Conservation (phyloP, 2,329 filamentous ascomycete species). For the Xylariaceae sp. region DNA sequence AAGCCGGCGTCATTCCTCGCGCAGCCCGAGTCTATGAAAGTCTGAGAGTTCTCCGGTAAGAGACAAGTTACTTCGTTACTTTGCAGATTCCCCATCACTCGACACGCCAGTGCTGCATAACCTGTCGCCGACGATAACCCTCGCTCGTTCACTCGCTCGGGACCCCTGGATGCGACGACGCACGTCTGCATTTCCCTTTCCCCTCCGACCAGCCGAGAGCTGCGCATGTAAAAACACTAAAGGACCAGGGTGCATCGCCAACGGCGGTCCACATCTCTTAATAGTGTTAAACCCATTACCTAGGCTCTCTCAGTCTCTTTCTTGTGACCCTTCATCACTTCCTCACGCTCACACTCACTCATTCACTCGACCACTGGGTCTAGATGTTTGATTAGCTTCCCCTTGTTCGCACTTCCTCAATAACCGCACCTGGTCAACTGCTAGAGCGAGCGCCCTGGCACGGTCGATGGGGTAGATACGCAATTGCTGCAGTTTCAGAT, state of each 20-base stretch:
- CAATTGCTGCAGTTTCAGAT: constrained; percentile 7
- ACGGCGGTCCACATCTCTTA: not conserved
- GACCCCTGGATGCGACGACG: constrained; percentile 10
- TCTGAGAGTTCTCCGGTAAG: no score
- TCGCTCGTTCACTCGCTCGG: constrained; percentile 10
- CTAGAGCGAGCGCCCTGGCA: no score
- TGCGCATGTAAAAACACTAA: not conserved
- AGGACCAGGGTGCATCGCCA: not conserved
- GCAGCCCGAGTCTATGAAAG: no score
- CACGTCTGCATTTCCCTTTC: constrained; percentile 10
- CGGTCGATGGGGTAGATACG: constrained; percentile 12
- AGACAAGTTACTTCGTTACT: no score
- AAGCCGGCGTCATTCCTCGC: no score
- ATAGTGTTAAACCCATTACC: not conserved
- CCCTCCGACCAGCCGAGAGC: not conserved
- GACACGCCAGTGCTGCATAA: constrained; percentile 1
- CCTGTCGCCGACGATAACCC: constrained; percentile 5
- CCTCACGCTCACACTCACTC: constrained; percentile 2
- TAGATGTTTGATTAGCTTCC: no score
- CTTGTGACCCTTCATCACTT: no score
- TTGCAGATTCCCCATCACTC: constrained; percentile 8
- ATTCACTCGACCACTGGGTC: constrained; percentile 1
- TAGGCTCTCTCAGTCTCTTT: not conserved
- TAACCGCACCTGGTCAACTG: no score
- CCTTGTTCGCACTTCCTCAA: not conserved